Evolutionary conservation across 805 yeast genomes (phyloP).

Genomic region (Candida boleticola): DNA sequence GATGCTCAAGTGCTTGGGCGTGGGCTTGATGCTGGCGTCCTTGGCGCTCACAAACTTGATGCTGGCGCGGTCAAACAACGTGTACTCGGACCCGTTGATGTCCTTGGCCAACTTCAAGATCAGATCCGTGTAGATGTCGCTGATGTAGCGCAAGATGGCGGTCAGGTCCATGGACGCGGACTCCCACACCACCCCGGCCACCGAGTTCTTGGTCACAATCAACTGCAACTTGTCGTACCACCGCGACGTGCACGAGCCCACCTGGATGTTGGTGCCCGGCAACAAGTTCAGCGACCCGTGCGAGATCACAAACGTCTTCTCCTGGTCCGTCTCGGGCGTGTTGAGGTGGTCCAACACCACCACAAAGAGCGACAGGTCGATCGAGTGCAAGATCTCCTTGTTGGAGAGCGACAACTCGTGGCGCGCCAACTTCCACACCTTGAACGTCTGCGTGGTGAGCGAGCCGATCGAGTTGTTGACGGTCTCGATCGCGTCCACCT

Average conservation of each 20-base stretch:
- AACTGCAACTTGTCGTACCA: conserved; percentile 61
- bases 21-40: conserved; percentile 36
- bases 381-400: conserved; percentile 28
- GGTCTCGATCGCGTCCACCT: conserved; percentile 33
- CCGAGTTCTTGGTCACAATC: conserved; percentile 52
- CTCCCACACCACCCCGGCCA: conserved; percentile 61
- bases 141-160: conserved; percentile 52
- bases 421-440: conserved; percentile 49
- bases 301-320: conserved; percentile 47
- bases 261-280: conserved; percentile 44
- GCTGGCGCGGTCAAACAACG: conserved; percentile 45
- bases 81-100: conserved; percentile 56
- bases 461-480: conserved; percentile 51
- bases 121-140: conserved; percentile 58
- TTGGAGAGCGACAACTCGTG: conserved; percentile 40
- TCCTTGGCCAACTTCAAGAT: conserved; percentile 55
- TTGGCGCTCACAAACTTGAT: conserved; percentile 34
- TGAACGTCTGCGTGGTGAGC: conserved; percentile 52
- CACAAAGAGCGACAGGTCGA: conserved; percentile 53
- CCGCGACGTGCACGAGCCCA: conserved; percentile 57
- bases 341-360: conserved; percentile 47
- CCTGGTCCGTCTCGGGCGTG: conserved; percentile 45
- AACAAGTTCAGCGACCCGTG: conserved; percentile 51
- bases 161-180: conserved; percentile 58
- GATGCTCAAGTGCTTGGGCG: conserved; percentile 27